Evolutionary conservation across 176 grass and related monocot genomes (phyloP), one percentile per base, ranked within the genome.

Genomic region (Aegilops tauschii): DNA sequence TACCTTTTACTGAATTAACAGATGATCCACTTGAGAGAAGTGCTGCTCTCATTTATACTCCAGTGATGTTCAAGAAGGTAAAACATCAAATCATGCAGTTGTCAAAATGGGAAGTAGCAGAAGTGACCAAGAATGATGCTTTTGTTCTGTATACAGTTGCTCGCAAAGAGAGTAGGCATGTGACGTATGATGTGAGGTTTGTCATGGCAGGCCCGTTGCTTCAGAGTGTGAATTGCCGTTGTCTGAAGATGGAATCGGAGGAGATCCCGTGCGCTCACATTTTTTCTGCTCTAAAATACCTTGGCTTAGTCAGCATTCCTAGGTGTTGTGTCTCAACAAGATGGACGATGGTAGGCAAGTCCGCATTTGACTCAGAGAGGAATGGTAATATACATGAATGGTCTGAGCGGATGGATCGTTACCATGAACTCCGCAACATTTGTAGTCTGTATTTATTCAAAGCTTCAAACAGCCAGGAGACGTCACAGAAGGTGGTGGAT

Each of bases 41-140:
- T 40, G 65, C 18, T 64, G 49, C 74, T 11, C 62, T 45, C 21
- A 89, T 80, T 13, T 85, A 85, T 32, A 85, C 50, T 3, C 87
- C 32, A 27, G 62, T 49, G 17, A 73, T 85, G 6, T 89, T 89
- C 17, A 36, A 65, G 56, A 63, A 31, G 50, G 75, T 89, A 14
- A 21, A 72, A 14, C 23, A n/a, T 44, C 3, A 37, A 87, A 28
- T 40, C 3, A 5, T 16, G 73, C 21, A 28, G 39, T 42, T 42
- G 39, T 42, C 39, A 42, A 42, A 42, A 42, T 42, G 39, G 39
- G 39, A 42, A 42, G 39, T 42, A 42, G 39, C 39, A 10, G 9
- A 42, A 40, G 39, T 42, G 39, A 10, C 2, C 39, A 42, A 10
- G 39, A 42, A 42, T 42, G 39, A 42, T 42, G 39, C 39, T 42